Conservation (phyloP, 1,284 basidiomycete species). For the Rhodotorula sp. region DNA sequence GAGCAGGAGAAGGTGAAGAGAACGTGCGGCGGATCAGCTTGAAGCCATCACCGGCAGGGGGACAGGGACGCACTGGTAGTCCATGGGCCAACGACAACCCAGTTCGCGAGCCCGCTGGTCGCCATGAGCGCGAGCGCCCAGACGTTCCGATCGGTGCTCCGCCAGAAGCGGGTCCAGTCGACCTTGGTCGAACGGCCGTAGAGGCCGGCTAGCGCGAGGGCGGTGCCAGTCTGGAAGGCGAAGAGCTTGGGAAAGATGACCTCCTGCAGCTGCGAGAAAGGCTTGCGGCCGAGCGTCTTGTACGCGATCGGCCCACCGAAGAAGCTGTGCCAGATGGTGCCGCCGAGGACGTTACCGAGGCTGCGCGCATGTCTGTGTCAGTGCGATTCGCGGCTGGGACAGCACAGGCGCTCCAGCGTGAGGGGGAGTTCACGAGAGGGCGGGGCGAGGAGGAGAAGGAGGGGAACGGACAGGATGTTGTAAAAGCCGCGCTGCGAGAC, state of each 20-base stretch:
- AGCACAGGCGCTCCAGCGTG: too few species aligned
- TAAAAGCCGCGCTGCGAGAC: not conserved
- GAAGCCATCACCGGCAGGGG: too few species aligned
- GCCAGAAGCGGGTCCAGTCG: not conserved
- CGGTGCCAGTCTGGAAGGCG: slow-evolving; percentile 19
- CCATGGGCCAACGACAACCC: slow-evolving; percentile 39
- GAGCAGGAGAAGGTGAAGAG: too few species aligned
- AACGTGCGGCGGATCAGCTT: too few species aligned
- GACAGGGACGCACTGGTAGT: slow-evolving; percentile 28
- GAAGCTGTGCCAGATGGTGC: slow-evolving; percentile 35
- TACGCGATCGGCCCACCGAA: slow-evolving; percentile 38
- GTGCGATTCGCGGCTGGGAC: too few species aligned
- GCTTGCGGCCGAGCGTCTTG: slow-evolving; percentile 36
- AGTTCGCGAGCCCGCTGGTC: slow-evolving; percentile 33
- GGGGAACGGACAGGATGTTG: slow-evolving; percentile 9
- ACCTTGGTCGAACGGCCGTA: slow-evolving; percentile 29
- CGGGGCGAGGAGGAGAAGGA: not conserved
- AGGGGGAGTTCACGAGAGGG: too few species aligned
- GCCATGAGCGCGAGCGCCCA: slow-evolving; percentile 32
- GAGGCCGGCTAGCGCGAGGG: slow-evolving; percentile 26
- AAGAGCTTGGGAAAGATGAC: slow-evolving; percentile 41
- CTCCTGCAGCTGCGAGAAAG: slow-evolving; percentile 44
- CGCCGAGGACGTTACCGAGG: slow-evolving; percentile 30
- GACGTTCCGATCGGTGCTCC: slow-evolving; percentile 19
- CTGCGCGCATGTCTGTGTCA: slow-evolving; percentile 3